These are phyloP conservation scores for Wallemia hederae DNA, from an alignment of 1,284 basidiomycete species.

Conservation along the genomic window DNA sequence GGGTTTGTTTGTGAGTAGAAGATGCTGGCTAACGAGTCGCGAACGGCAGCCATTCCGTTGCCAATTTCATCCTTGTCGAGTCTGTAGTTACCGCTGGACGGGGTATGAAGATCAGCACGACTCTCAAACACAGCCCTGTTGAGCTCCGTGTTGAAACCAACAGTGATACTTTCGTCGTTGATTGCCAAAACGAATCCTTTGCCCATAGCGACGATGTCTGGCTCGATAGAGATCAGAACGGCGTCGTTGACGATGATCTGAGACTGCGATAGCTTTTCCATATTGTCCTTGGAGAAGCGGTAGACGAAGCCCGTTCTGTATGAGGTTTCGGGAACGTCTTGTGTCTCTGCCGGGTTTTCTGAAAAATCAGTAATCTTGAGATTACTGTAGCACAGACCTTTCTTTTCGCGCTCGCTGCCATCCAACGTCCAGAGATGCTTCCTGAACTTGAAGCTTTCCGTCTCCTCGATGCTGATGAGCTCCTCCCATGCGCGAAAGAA, in stretches of 20 bases:
- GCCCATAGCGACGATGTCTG: conserved; percentile 48
- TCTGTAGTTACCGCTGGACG: conserved; percentile 29
- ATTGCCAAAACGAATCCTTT: conserved; percentile 57
- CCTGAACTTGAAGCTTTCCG: conserved; percentile 47
- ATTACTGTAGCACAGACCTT: conserved; percentile 32
- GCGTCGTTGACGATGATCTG: conserved; percentile 34
- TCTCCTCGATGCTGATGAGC: conserved; percentile 63
- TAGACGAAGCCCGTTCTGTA: neutral
- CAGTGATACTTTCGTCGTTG: conserved; percentile 28
- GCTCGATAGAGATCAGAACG: conserved; percentile 55
- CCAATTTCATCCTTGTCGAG: conserved; percentile 82
- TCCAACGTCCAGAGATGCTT: conserved; percentile 84
- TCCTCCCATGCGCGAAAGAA: conserved; percentile 85
- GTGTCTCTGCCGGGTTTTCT: neutral
- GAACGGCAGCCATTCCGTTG: conserved; percentile 55
- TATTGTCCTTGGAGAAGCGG: neutral
- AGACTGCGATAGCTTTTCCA: neutral
- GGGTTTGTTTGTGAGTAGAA: conserved; percentile 49
- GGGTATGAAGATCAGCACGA: neutral
- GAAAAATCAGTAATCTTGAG: neutral
- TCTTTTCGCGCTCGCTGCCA: conserved; percentile 42
- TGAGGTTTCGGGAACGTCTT: neutral
- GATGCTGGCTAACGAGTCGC: conserved; percentile 64
- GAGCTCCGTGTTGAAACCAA: conserved; percentile 60
- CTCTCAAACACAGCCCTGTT: conserved; percentile 24